Percentiles rank a stretch among this genome's conserved stretches.
phyloP scores from a whole-genome alignment of 371 early-diverging fungal species.

The Thermomucor indicae-seudaticae region DNA sequence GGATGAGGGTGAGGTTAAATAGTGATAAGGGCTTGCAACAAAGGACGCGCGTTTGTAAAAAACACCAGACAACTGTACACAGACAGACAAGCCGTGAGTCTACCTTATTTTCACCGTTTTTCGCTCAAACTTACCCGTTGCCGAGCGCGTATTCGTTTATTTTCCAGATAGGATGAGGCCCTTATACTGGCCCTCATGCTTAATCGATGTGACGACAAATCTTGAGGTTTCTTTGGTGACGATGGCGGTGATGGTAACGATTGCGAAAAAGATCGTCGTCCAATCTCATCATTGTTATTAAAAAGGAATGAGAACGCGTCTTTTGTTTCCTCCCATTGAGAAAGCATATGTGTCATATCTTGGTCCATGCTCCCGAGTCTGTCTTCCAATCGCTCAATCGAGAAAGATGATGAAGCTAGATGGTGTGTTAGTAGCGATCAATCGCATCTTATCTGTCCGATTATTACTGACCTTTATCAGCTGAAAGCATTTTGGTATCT shows the following conservation, averaged over 20 bases:
- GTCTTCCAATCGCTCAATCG: slow-evolving; percentile 21
- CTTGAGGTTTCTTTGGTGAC: slow-evolving; percentile 15
- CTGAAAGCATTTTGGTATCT: slow-evolving; percentile 21
- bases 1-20: no score
- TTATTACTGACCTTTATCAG: slow-evolving; percentile 20
- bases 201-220: not conserved
- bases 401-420: not conserved
- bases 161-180: slow-evolving; percentile 15
- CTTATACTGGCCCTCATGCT: slow-evolving; percentile 11
- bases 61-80: no score
- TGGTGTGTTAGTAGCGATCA: not conserved
- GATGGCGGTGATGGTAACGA: slow-evolving; percentile 35
- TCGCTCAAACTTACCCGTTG: not conserved
- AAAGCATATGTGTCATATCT: slow-evolving; percentile 17
- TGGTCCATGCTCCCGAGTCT: slow-evolving; percentile 26
- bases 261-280: not conserved
- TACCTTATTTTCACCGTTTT: no score
- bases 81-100: no score
- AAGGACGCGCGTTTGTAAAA: no score
- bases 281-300: not conserved
- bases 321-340: slow-evolving; percentile 36
- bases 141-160: slow-evolving; percentile 5
- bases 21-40: no score
- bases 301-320: slow-evolving; percentile 2
- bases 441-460: not conserved